Conservation (phyloP, 768 basidiomycete species). For the Arthromyces matolae region DNA sequence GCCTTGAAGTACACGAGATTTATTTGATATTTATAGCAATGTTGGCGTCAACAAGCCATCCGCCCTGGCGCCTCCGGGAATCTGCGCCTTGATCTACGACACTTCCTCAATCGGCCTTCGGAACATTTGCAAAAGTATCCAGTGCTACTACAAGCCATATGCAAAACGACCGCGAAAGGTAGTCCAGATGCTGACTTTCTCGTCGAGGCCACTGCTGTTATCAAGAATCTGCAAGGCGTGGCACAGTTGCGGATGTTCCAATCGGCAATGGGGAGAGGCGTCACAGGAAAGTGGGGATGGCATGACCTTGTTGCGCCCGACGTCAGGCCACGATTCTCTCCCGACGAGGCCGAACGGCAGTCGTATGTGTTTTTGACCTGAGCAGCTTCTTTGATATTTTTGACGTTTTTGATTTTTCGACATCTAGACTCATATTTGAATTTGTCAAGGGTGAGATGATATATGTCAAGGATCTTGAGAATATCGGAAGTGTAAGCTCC, state of each 20-base stretch:
- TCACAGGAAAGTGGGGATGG: constrained; percentile 84
- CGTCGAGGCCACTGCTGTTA: constrained; percentile 72
- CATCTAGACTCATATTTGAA: constrained; percentile 81
- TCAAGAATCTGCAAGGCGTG: constrained; percentile 75
- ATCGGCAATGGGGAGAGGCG: constrained; percentile 78
- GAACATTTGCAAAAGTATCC: constrained; percentile 90
- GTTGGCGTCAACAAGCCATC: constrained; percentile 39
- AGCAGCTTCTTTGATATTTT: neutral
- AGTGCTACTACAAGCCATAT: constrained; percentile 80
- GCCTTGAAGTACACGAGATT: neutral
- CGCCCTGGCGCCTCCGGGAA: constrained; percentile 36
- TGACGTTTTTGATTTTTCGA: neutral
- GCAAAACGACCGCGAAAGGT: constrained; percentile 72
- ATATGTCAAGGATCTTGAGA: constrained; percentile 92
- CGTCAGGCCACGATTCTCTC: constrained; percentile 51
- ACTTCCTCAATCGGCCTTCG: constrained; percentile 73
- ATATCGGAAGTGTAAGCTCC: constrained; percentile 68
- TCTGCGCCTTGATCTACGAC: constrained; percentile 62
- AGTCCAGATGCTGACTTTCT: constrained; percentile 86
- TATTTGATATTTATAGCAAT: constrained; percentile 30
- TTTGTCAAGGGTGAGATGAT: constrained; percentile 95
- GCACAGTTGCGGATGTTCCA: constrained; percentile 90
- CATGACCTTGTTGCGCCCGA: constrained; percentile 76
- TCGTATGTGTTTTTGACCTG: constrained; percentile 49
- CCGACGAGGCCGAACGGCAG: constrained; percentile 80